Evolutionary conservation across 306 rosid species (phyloP).

Genomic region (Malus orientalis): DNA sequence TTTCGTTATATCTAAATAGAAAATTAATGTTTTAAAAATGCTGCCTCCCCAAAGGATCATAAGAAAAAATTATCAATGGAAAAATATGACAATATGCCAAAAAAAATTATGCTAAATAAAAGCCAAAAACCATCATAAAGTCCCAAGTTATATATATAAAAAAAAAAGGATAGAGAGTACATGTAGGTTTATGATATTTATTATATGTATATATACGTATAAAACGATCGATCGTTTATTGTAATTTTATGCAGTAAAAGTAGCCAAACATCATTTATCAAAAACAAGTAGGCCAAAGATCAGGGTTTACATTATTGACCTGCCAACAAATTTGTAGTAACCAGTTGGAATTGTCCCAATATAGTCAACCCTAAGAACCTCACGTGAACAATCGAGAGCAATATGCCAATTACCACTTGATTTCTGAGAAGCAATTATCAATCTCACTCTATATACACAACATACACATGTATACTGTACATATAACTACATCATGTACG

Average conservation of each 20-base stretch:
- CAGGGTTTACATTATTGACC: not conserved
- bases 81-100: too few species aligned
- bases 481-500: not conserved
- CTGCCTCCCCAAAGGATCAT: not conserved
- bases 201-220: too few species aligned
- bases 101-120: too few species aligned
- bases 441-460: not conserved
- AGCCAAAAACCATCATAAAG: not conserved
- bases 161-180: not conserved
- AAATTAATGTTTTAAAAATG: not conserved
- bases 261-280: not conserved
- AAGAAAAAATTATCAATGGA: too few species aligned
- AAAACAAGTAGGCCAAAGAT: not conserved
- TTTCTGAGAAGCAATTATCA: not conserved
- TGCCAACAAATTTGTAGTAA: not conserved
- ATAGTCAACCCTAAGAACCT: not conserved
- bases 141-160: not conserved
- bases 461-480: not conserved
- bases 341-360: not conserved
- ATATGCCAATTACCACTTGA: not conserved
- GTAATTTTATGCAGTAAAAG: not conserved
- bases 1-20: not conserved
- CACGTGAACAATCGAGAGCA: conserved; percentile 4
- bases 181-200: not conserved
- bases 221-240: not conserved